A percentile compares a stretch with the other conserved stretches of the same genome.
Conservation (phyloP, 78 protist species). For the Tieghemostelium lacteum region DNA sequence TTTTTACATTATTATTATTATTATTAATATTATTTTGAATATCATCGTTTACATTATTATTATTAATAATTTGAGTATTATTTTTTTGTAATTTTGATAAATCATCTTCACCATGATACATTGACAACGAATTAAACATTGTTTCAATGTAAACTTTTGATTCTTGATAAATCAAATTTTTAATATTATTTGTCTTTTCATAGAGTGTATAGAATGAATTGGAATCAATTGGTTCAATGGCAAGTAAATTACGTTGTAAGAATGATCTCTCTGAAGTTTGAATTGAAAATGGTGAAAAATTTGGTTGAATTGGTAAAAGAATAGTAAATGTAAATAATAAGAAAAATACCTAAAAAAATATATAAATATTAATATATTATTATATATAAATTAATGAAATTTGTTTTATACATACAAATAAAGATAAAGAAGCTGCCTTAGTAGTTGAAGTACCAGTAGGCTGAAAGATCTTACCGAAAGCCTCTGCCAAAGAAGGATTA, state of each 20-base stretch:
- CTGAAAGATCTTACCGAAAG: constrained; percentile 61
- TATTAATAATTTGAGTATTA: background rate
- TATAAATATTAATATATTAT: background rate
- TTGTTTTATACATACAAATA: constrained; percentile 40
- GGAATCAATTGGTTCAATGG: background rate
- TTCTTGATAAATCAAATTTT: constrained; percentile 1
- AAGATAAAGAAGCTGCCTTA: constrained; percentile 38
- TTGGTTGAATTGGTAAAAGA: background rate
- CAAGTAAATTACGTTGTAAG: constrained; percentile 17
- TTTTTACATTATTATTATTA: background rate
- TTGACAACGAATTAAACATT: background rate
- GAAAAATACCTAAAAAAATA: background rate
- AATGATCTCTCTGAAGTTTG: constrained; percentile 20
- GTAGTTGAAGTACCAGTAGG: background rate
- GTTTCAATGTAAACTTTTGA: constrained; percentile 3
- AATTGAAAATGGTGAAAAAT: background rate
- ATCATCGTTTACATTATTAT: background rate
- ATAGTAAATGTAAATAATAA: constrained; percentile 45
- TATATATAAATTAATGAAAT: background rate
- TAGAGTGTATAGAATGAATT: background rate
- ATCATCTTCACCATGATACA: background rate
- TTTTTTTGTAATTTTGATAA: no score
- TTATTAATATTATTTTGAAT: background rate
- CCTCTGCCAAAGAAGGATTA: constrained; percentile 59
- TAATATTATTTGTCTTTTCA: background rate